Conservation (phyloP, 1,284 basidiomycete species). For the Apiotrichum gamsii region DNA sequence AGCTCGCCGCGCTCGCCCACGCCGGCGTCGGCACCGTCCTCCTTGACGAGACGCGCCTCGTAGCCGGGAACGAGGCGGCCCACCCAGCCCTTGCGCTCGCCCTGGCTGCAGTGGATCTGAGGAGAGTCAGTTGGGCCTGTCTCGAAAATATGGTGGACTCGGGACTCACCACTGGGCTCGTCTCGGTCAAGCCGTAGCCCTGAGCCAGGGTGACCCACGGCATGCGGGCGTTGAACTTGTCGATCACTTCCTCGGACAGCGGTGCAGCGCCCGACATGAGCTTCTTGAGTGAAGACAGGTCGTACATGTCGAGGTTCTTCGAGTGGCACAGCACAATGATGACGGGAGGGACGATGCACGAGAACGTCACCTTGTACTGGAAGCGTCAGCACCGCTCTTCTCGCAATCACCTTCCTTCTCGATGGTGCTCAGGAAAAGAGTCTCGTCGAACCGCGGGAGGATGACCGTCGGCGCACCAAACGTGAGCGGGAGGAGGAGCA, state of each 20-base stretch:
- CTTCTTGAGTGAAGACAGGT: constrained; percentile 58
- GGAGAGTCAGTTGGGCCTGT: too few species aligned
- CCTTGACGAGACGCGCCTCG: constrained; percentile 62
- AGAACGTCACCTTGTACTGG: constrained; percentile 58
- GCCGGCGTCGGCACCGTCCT: constrained; percentile 42
- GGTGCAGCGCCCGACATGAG: constrained; percentile 78
- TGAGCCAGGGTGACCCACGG: constrained; percentile 33
- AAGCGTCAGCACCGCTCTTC: too few species aligned
- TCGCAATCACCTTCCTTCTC: too few species aligned
- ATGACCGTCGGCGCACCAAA: constrained; percentile 60
- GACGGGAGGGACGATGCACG: constrained; percentile 76
- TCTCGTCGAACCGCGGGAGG: constrained; percentile 57
- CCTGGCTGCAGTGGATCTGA: constrained; percentile 28
- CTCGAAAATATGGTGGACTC: too few species aligned
- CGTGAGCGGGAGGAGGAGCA: constrained; percentile 59
- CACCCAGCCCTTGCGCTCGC: constrained; percentile 55
- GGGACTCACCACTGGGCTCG: constrained; percentile 44
- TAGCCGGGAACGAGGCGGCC: constrained; percentile 72
- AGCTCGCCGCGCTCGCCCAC: constrained; percentile 66
- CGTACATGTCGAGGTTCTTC: constrained; percentile 60
- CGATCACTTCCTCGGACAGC: constrained; percentile 51
- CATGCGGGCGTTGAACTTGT: constrained; percentile 21
- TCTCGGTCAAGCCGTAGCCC: constrained; percentile 51
- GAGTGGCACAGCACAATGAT: constrained; percentile 53
- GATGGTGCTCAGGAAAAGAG: constrained; percentile 61